Percentiles rank a stretch among this genome's conserved stretches.
Evolutionary conservation across 768 basidiomycete species (phyloP).

Genomic region (Xerocomellus chrysenteron): DNA sequence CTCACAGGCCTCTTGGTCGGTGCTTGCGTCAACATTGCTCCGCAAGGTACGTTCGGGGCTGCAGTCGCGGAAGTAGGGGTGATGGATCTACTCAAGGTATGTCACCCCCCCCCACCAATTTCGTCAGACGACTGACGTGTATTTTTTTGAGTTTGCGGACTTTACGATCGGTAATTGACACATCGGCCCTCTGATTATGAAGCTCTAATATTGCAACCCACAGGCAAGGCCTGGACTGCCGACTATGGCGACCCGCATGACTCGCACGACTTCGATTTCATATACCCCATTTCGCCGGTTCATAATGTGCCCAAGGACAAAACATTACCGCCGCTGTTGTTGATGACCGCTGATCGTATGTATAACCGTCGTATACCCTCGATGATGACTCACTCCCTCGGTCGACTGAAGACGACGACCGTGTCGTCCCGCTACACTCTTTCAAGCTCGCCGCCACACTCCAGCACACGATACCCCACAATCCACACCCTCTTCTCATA

Average conservation of each 20-base stretch:
- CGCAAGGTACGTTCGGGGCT: slow-evolving; percentile 73
- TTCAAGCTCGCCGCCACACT: slow-evolving; percentile 82
- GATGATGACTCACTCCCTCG: slow-evolving; percentile 2
- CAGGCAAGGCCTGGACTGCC: slow-evolving; percentile 72
- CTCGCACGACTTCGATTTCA: slow-evolving; percentile 81
- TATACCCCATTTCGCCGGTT: slow-evolving; percentile 74
- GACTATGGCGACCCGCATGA: slow-evolving; percentile 79
- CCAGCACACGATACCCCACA: slow-evolving; percentile 62
- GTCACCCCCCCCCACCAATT: not conserved
- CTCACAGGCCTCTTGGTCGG: slow-evolving; percentile 67
- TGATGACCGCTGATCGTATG: slow-evolving; percentile 84
- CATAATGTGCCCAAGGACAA: slow-evolving; percentile 70
- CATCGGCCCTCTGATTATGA: not conserved
- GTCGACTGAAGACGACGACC: slow-evolving; percentile 63
- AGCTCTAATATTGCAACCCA: slow-evolving; percentile 4
- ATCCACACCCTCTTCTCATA: slow-evolving; percentile 70
- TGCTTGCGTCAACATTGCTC: slow-evolving; percentile 82
- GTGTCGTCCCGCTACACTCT: slow-evolving; percentile 84
- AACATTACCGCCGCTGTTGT: slow-evolving; percentile 63
- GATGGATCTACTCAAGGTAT: slow-evolving; percentile 72
- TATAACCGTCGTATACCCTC: slow-evolving; percentile 7
- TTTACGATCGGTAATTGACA: slow-evolving; percentile 64
- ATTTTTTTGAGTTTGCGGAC: slow-evolving; percentile 55
- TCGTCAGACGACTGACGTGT: not conserved
- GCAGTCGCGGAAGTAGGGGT: slow-evolving; percentile 83